A percentile compares a stretch with the other conserved stretches of the same genome.
phyloP scores from a whole-genome alignment of 257 asterid species.

The Solanum rostratum region DNA sequence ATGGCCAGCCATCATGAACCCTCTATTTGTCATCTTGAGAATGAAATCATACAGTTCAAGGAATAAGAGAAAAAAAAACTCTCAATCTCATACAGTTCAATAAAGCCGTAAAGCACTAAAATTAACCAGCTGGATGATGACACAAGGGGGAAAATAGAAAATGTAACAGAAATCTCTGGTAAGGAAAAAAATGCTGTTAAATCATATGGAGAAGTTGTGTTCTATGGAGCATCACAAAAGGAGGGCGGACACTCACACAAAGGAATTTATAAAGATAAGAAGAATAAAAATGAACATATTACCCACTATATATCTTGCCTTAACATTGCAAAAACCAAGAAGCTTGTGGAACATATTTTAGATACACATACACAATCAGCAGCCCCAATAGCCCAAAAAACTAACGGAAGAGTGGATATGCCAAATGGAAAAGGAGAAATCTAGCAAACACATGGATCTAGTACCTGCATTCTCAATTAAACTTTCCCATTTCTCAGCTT shows the following conservation, averaged over 20 bases:
- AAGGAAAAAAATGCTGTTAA: background rate
- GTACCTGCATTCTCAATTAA: conserved; percentile 90
- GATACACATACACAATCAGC: background rate
- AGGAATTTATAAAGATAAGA: background rate
- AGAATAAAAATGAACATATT: background rate
- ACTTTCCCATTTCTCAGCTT: conserved; percentile 95
- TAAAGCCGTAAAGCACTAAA: background rate
- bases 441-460: background rate
- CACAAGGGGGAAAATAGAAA: background rate
- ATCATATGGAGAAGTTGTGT: background rate
- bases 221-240: background rate
- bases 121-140: background rate
- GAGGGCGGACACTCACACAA: background rate
- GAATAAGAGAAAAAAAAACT: background rate
- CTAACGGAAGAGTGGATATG: background rate
- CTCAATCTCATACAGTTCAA: background rate
- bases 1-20: background rate
- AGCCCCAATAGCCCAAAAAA: background rate
- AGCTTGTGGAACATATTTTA: background rate
- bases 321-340: background rate
- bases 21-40: background rate
- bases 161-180: background rate
- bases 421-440: background rate
- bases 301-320: background rate
- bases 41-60: background rate